Base-by-base conservation (phyloP, 2,329 filamentous ascomycete genomes). In the Trichoderma lentiforme region DNA sequence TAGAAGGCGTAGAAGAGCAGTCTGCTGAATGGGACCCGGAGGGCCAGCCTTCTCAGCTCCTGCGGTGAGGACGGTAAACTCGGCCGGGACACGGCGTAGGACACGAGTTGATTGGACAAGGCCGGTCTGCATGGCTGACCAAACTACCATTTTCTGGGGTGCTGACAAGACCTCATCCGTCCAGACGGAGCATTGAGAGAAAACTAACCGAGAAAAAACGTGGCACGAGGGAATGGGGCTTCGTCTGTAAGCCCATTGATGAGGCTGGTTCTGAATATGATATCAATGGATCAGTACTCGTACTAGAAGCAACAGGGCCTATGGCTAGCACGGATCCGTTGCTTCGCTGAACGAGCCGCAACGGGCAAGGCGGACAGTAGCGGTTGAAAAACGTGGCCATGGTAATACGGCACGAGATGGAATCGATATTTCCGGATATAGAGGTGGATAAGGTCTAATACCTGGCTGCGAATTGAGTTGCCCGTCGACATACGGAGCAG, bases 51-150 rank as follows among this genome's bases (percentile, higher is more conserved):
- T 11, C 14, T 60, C 65, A 68, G 65, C 65, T 68, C 53, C 24
- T 68, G 56, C 65, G 65, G 65, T 60, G 26, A 68, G 36, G 34
- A 68, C 56, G 65, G 65, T 18, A 43, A 43, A 57, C 65, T 60
- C 53, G 65, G 51, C 53, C 53, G 26, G 64, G 53, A 58, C 15
- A 58, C 32, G 47, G 53, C 39, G 51, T 30, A 28, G 14, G 47
- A 39, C 6, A 26, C 12, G 43, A n/a, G 24, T 12, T 43, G 21
- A 15, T 43, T 39, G 65, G 65, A 39, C 53, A 9, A 21, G 18
- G 36, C 4, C 26, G 36, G 34, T 18, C 18, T 60, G 12, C 64
- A 15, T 43, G 51, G 39, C 56, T 28, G 12, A 6, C 34, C 28
- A 65, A 47, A 21, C 43, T 7, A 21, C n/a, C 47, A n/a, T 14